Conservation (phyloP, 2,329 filamentous ascomycete genomes). For the Incumbomyces delicatus region DNA sequence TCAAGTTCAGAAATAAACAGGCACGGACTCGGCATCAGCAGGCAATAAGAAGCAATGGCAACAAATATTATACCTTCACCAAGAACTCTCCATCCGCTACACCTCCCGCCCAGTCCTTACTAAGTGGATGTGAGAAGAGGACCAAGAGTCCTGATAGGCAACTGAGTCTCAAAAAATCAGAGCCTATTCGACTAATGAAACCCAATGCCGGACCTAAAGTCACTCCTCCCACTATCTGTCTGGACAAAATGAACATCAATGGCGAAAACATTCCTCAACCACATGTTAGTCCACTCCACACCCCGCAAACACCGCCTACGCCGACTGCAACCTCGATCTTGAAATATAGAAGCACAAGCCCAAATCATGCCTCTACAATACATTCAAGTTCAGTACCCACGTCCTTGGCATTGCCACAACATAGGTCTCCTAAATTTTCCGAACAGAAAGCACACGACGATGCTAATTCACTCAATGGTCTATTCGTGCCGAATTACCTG, state of each 20-base stretch:
- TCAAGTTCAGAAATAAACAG: slow-evolving; percentile 8
- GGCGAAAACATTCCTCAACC: slow-evolving; percentile 13
- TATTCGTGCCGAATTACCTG: slow-evolving; percentile 17
- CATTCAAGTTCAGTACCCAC: neutral
- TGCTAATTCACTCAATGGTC: slow-evolving; percentile 14
- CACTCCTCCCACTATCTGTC: slow-evolving; percentile 13
- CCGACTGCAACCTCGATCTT: slow-evolving; percentile 1
- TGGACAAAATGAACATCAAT: slow-evolving; percentile 16
- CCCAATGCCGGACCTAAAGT: slow-evolving; percentile 2
- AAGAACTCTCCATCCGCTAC: slow-evolving; percentile 1
- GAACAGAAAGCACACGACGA: slow-evolving; percentile 11
- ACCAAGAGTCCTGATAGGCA: neutral
- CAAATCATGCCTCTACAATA: slow-evolving; percentile 3
- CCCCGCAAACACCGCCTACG: slow-evolving; percentile 13
- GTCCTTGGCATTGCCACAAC: neutral
- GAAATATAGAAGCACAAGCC: slow-evolving; percentile 2
- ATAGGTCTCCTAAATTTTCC: slow-evolving; percentile 4
- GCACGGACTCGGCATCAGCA: slow-evolving; percentile 8
- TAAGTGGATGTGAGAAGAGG: slow-evolving; percentile 3
- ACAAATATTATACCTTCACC: slow-evolving; percentile 2
- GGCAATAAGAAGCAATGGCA: slow-evolving; percentile 4
- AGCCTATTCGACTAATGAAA: slow-evolving; percentile 2
- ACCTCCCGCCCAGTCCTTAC: neutral
- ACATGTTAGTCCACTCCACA: slow-evolving; percentile 1
- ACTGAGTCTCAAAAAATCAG: neutral